These are phyloP conservation scores for Borealophlyctis nickersoniae DNA, from an alignment of 192 early-diverging fungal genomes.

Conservation along the genomic window DNA sequence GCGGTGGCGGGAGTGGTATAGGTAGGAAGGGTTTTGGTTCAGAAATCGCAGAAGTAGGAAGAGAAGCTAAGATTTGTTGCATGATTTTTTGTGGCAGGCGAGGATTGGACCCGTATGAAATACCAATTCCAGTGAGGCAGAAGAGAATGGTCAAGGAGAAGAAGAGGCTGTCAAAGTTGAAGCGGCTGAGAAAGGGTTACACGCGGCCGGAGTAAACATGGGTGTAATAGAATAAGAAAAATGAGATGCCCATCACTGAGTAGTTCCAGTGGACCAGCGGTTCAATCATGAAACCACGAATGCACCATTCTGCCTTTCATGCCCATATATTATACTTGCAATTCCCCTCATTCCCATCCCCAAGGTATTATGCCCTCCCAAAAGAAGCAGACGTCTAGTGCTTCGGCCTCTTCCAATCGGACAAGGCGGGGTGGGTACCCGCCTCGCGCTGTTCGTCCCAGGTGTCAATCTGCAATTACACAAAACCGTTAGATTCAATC, in stretches of 20 bases:
- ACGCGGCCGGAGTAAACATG: too few relatives aligned
- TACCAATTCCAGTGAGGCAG: conserved; percentile 35
- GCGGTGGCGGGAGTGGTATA: conserved; percentile 44
- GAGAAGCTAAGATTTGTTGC: not conserved
- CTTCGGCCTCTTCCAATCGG: conserved; percentile 35
- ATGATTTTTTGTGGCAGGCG: conserved; percentile 17
- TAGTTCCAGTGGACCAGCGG: too few relatives aligned
- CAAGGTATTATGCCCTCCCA: too few relatives aligned
- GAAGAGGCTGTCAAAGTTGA: not conserved
- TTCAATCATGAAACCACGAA: too few relatives aligned
- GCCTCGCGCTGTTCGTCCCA: conserved; percentile 57
- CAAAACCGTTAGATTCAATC: conserved; percentile 6
- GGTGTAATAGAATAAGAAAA: too few relatives aligned
- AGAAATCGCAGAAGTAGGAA: not conserved
- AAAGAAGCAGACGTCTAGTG: too few relatives aligned
- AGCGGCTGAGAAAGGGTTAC: too few relatives aligned
- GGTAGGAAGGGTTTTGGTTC: not conserved
- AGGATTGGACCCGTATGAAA: conserved; percentile 31
- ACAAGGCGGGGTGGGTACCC: conserved; percentile 49
- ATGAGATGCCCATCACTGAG: too few relatives aligned
- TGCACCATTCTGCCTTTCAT: too few relatives aligned
- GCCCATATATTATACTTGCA: too few relatives aligned
- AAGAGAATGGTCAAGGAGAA: conserved; percentile 42
- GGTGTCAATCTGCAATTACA: conserved; percentile 32
- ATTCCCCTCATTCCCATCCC: too few relatives aligned